Conservation (phyloP, 129 eudicot species). For the Centaurea solstitialis region DNA sequence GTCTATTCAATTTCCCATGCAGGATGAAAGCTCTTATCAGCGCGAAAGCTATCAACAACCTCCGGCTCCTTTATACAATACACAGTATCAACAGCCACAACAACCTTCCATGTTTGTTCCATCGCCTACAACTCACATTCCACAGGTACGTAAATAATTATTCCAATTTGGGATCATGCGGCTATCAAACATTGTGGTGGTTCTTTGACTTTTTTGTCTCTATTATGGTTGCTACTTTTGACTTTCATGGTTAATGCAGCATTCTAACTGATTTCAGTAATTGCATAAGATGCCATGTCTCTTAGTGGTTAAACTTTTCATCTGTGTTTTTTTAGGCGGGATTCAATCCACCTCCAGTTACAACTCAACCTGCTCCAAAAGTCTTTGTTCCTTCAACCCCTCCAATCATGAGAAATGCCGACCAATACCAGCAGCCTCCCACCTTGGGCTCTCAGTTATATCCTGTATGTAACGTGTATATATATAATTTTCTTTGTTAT, state of each 20-base stretch:
- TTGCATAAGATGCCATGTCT: not conserved
- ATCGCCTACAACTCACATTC: constrained; percentile 50
- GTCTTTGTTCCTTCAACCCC: constrained; percentile 74
- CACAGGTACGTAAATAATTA: constrained; percentile 43
- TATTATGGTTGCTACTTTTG: not conserved
- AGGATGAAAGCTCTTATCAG: constrained; percentile 55
- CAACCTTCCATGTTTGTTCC: constrained; percentile 74
- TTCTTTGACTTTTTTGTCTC: not conserved
- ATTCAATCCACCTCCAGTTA: constrained; percentile 59
- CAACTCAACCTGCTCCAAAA: constrained; percentile 67
- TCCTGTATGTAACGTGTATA: constrained; percentile 46
- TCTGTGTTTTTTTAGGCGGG: constrained; percentile 41
- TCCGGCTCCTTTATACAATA: not conserved
- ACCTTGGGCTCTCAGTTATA: constrained; percentile 72
- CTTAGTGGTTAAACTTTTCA: not conserved
- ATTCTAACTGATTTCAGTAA: not conserved
- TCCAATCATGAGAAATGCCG: constrained; percentile 63
- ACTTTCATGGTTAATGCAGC: not conserved
- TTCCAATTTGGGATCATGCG: not conserved
- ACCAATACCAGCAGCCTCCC: constrained; percentile 71
- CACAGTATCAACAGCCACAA: constrained; percentile 52
- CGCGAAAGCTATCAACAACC: constrained; percentile 61
- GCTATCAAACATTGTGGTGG: not conserved
- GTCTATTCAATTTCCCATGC: constrained; percentile 5
- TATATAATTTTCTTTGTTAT: not conserved